These are phyloP conservation scores for Xerocomellus chrysenteron DNA, from an alignment of 768 basidiomycete genomes.

Conservation along the genomic window DNA sequence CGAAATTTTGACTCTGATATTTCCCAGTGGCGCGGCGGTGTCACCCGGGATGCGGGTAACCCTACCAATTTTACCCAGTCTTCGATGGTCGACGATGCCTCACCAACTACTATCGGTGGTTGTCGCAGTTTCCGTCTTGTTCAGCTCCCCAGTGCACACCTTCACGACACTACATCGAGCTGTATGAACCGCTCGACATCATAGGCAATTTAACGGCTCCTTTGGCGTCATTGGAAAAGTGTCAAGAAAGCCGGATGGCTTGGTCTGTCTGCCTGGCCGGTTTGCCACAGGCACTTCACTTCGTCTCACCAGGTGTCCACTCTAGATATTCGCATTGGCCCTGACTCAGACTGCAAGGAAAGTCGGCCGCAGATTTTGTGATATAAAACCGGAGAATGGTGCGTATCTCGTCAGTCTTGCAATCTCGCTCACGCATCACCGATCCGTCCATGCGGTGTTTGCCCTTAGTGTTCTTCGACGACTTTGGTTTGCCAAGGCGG, in stretches of 20 bases:
- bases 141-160: slow-evolving; percentile 2
- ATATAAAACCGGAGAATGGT: slow-evolving; percentile 98
- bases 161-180: slow-evolving; percentile 38
- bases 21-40: too few relatives aligned
- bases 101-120: too few relatives aligned
- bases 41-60: too few relatives aligned
- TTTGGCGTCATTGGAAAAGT: slow-evolving; percentile 99
- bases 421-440: not conserved
- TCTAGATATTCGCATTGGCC: slow-evolving; percentile 68
- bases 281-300: slow-evolving; percentile 5
- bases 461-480: slow-evolving; percentile 81
- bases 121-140: slow-evolving; percentile 19
- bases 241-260: slow-evolving; percentile 74
- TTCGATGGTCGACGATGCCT: too few relatives aligned
- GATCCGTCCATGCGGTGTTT: not conserved
- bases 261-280: slow-evolving; percentile 57
- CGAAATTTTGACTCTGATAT: too few relatives aligned
- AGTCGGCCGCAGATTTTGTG: slow-evolving; percentile 79
- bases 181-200: slow-evolving; percentile 84
- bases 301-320: not conserved
- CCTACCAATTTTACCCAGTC: too few relatives aligned
- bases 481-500: slow-evolving; percentile 93
- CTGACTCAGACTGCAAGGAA: slow-evolving; percentile 43
- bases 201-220: slow-evolving; percentile 96
- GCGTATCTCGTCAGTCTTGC: slow-evolving; percentile 20